Percentiles rank a stretch among this genome's conserved stretches.
These are phyloP conservation scores for Brassica juncea DNA, from an alignment of 345 rosid genomes.

Conservation along the genomic window DNA sequence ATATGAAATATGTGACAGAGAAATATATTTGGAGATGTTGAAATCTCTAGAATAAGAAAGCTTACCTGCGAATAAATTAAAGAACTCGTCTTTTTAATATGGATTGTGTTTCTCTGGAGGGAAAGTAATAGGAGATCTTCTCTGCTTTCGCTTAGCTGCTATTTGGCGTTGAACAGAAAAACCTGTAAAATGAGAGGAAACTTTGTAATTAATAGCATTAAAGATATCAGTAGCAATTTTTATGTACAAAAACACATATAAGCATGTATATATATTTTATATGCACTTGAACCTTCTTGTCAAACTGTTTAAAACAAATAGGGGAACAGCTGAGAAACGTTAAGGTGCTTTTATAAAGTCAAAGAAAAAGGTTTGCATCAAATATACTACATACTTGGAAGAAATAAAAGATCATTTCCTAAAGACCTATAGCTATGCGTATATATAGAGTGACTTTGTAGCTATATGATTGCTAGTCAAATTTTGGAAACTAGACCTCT, in stretches of 20 bases:
- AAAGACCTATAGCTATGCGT: constrained; percentile 27
- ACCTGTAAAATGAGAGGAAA: constrained; percentile 33
- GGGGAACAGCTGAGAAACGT: constrained; percentile 14
- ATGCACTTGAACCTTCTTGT: constrained; percentile 34
- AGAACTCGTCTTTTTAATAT: constrained; percentile 19
- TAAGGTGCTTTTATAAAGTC: constrained; percentile 37
- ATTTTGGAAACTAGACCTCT: constrained; percentile 35
- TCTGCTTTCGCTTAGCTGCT: constrained; percentile 34
- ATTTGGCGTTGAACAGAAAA: constrained; percentile 20
- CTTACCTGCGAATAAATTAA: constrained; percentile 25
- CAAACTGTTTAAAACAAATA: constrained; percentile 35
- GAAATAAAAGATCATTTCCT: constrained; percentile 23
- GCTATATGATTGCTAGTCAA: constrained; percentile 44
- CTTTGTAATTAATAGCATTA: constrained; percentile 19
- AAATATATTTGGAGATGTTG: constrained; percentile 14
- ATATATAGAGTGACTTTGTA: constrained; percentile 18
- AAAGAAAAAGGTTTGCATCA: constrained; percentile 38
- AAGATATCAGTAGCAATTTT: constrained; percentile 20
- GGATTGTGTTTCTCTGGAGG: constrained; percentile 29
- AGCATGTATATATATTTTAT: constrained; percentile 1
- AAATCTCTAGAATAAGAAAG: constrained; percentile 25
- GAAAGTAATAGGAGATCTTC: constrained; percentile 26
- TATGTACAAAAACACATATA: constrained; percentile 7
- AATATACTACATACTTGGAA: constrained; percentile 29
- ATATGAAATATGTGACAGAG: constrained; percentile 3